These are phyloP conservation scores for Blastocystis sp. DNA, from an alignment of 352 stramenopile genomes.

Conservation along the genomic window DNA sequence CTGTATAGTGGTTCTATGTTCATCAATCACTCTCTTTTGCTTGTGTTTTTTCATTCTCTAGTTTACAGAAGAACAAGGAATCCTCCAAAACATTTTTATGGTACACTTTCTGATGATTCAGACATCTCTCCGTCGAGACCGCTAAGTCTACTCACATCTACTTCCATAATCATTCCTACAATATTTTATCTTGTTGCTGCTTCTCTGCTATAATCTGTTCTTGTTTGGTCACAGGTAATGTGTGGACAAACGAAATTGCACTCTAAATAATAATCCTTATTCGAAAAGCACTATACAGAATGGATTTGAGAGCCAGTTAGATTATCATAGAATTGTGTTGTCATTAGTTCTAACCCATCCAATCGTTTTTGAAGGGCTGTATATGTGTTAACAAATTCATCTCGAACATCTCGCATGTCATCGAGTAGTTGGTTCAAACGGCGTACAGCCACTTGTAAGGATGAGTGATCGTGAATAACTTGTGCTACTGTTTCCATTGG, in stretches of 20 bases:
- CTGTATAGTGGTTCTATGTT: conserved; percentile 34
- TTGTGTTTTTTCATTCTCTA: not conserved
- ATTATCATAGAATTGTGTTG: conserved; percentile 8
- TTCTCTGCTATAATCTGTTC: conserved; percentile 5
- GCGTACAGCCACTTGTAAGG: not conserved
- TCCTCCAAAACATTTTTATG: not conserved
- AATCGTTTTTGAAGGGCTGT: not conserved
- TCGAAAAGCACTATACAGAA: not conserved
- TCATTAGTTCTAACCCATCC: not conserved
- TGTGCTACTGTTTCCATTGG: not conserved
- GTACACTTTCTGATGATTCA: not conserved
- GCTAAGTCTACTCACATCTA: not conserved
- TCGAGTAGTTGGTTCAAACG: not conserved
- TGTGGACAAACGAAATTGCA: not conserved
- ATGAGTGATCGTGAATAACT: not conserved
- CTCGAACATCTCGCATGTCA: not conserved
- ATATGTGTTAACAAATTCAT: conserved; percentile 14
- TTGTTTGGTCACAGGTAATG: conserved; percentile 30
- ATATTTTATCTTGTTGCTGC: not conserved
- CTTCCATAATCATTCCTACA: not conserved
- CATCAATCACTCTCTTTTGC: not conserved
- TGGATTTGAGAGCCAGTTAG: not conserved
- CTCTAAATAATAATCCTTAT: not conserved
- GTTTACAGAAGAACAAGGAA: not conserved
- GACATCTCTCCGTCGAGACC: not conserved